Conservation (phyloP, 2,329 filamentous ascomycete genomes). For the Xylaria polymorpha region DNA sequence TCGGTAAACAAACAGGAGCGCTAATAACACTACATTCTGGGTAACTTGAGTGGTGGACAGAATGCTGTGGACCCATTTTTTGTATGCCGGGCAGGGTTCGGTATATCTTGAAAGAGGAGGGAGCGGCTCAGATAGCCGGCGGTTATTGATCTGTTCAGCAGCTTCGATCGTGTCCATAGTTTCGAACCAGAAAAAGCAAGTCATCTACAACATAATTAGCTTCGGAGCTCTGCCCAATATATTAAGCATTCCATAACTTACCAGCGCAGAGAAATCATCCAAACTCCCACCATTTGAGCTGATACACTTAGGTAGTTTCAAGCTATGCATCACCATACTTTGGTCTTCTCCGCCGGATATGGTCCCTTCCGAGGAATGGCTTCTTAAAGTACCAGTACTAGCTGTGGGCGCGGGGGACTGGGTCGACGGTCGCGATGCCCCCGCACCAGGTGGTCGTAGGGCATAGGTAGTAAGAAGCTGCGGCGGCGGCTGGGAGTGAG, state of each 20-base stretch:
- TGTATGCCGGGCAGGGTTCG: slow-evolving; percentile 81
- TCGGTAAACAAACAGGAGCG: slow-evolving; percentile 91
- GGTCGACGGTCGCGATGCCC: slow-evolving; percentile 51
- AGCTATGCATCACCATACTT: slow-evolving; percentile 66
- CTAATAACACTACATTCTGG: slow-evolving; percentile 91
- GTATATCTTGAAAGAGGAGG: slow-evolving; percentile 74
- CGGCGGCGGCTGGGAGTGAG: slow-evolving; percentile 51
- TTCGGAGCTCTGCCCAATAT: slow-evolving; percentile 11
- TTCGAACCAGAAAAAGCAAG: slow-evolving; percentile 98
- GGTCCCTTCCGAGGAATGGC: slow-evolving; percentile 47
- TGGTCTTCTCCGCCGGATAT: slow-evolving; percentile 53
- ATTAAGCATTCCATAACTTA: slow-evolving; percentile 54
- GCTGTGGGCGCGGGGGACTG: slow-evolving; percentile 55
- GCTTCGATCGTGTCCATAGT: slow-evolving; percentile 80
- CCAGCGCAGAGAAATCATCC: slow-evolving; percentile 85
- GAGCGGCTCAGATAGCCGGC: slow-evolving; percentile 53
- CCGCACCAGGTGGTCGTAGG: slow-evolving; percentile 36
- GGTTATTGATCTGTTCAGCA: slow-evolving; percentile 71
- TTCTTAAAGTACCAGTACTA: slow-evolving; percentile 44
- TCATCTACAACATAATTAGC: slow-evolving; percentile 71
- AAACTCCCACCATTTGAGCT: slow-evolving; percentile 80
- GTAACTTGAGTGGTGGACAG: slow-evolving; percentile 95
- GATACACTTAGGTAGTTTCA: slow-evolving; percentile 81
- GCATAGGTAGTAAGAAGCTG: slow-evolving; percentile 38
- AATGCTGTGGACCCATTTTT: slow-evolving; percentile 93